Percentiles rank a stretch among this genome's conserved stretches.
phyloP scores from a whole-genome alignment of 192 early-diverging fungal species.

The Backusella westeae region DNA sequence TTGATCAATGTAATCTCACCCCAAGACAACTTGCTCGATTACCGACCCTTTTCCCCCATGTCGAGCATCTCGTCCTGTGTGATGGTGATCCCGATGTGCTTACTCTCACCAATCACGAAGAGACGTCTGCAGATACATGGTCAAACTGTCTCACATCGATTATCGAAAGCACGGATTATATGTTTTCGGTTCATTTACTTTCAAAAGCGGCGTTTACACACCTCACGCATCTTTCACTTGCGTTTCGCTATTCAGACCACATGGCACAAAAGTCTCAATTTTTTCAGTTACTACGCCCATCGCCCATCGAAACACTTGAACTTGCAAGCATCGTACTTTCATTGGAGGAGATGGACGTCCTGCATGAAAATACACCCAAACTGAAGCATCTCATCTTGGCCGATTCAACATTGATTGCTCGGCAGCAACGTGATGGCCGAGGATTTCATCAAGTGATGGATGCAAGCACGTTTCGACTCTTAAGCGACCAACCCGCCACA shows the following conservation, averaged over 20 bases:
- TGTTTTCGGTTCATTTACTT: background rate
- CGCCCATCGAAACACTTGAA: background rate
- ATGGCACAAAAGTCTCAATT: background rate
- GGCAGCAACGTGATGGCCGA: background rate
- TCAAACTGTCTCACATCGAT: background rate
- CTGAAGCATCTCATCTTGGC: background rate
- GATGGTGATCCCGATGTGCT: background rate
- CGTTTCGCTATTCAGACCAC: background rate
- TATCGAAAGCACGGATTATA: background rate
- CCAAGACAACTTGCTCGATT: background rate
- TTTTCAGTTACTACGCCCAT: background rate
- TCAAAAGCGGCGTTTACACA: background rate
- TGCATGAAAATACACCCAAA: background rate
- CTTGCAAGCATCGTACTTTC: background rate
- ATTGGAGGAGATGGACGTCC: background rate
- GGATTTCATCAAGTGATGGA: background rate
- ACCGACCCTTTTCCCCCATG: background rate
- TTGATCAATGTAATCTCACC: background rate
- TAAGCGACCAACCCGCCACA: background rate
- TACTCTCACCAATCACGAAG: background rate
- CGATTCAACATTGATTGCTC: background rate
- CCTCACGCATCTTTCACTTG: background rate
- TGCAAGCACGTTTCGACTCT: background rate
- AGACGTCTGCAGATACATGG: background rate
- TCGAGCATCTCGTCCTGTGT: background rate